These are phyloP conservation scores for Oidiodendron maius DNA, from an alignment of 495 filamentous ascomycete species.

Conservation along the genomic window DNA sequence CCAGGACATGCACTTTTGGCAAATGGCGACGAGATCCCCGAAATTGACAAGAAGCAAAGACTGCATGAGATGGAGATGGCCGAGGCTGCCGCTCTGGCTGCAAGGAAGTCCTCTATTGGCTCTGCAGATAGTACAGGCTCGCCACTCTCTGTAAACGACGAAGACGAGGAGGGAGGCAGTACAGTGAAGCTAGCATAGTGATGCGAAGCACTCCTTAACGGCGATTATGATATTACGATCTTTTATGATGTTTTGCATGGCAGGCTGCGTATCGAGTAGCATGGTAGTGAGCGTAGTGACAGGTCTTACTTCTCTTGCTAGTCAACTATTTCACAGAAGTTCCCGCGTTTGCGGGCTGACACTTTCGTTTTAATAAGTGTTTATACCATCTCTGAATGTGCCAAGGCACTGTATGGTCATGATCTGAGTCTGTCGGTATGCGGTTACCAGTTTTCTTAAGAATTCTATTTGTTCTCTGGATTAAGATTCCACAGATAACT, in stretches of 20 bases:
- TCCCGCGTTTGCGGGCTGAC: too few species aligned
- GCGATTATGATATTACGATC: not conserved
- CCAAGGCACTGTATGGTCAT: too few species aligned
- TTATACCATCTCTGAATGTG: too few species aligned
- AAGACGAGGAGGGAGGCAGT: constrained; percentile 5
- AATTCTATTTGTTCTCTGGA: too few species aligned
- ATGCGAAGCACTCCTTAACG: not conserved
- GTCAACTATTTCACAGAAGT: too few species aligned
- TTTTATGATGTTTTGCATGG: not conserved
- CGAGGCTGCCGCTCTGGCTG: constrained; percentile 40
- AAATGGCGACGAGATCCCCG: constrained; percentile 16
- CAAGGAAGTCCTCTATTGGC: constrained; percentile 12
- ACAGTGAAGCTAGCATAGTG: not conserved
- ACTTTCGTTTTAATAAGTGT: too few species aligned
- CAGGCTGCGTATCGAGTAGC: too few species aligned
- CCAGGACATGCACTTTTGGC: constrained; percentile 30
- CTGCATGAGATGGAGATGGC: constrained; percentile 50
- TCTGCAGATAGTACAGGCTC: constrained; percentile 17
- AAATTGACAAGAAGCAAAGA: constrained; percentile 38
- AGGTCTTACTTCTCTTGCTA: too few species aligned
- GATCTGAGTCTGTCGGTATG: too few species aligned
- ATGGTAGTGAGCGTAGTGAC: too few species aligned
- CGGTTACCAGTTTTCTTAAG: too few species aligned
- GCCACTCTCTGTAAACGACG: not conserved
- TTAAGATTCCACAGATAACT: too few species aligned